Percentiles rank a stretch among this genome's conserved stretches.
These are phyloP conservation scores for Agroathelia rolfsii DNA, from an alignment of 1,284 basidiomycete genomes.

Conservation along the genomic window DNA sequence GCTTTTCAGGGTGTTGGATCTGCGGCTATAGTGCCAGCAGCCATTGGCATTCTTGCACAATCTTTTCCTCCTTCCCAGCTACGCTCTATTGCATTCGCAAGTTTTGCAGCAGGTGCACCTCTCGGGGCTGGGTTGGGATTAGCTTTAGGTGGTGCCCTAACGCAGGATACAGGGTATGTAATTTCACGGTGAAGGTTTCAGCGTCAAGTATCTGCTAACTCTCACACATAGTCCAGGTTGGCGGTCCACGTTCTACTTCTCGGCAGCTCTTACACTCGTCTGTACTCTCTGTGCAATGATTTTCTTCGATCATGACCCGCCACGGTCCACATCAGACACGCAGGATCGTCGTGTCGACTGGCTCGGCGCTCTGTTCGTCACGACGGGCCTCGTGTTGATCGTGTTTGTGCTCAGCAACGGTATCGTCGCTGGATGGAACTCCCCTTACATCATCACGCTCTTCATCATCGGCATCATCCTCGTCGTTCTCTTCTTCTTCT, in stretches of 20 bases:
- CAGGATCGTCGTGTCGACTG: constrained; percentile 66
- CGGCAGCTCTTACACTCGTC: constrained; percentile 40
- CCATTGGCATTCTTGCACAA: constrained; percentile 71
- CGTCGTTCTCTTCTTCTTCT: constrained; percentile 50
- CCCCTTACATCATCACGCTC: constrained; percentile 55
- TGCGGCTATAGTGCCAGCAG: constrained; percentile 60
- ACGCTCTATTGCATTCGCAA: constrained; percentile 66
- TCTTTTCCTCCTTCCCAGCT: constrained; percentile 60
- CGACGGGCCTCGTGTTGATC: constrained; percentile 66
- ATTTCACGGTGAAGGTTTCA: constrained; percentile 3
- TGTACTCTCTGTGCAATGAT: constrained; percentile 40
- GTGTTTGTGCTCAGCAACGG: constrained; percentile 76
- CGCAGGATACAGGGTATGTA: constrained; percentile 44
- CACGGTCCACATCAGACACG: constrained; percentile 30
- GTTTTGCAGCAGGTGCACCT: constrained; percentile 73
- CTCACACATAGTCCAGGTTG: constrained; percentile 29
- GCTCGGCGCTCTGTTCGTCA: constrained; percentile 71
- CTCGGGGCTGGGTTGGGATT: constrained; percentile 66
- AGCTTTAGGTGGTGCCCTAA: constrained; percentile 61
- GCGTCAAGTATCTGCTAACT: constrained; percentile 3
- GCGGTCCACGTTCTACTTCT: constrained; percentile 51
- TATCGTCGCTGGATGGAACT: constrained; percentile 66
- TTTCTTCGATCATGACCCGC: constrained; percentile 43
- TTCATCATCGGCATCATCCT: constrained; percentile 56
- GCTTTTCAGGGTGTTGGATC: constrained; percentile 63